Base-by-base conservation (phyloP, 1,284 basidiomycete species). In the Heterobasidion annosum region DNA sequence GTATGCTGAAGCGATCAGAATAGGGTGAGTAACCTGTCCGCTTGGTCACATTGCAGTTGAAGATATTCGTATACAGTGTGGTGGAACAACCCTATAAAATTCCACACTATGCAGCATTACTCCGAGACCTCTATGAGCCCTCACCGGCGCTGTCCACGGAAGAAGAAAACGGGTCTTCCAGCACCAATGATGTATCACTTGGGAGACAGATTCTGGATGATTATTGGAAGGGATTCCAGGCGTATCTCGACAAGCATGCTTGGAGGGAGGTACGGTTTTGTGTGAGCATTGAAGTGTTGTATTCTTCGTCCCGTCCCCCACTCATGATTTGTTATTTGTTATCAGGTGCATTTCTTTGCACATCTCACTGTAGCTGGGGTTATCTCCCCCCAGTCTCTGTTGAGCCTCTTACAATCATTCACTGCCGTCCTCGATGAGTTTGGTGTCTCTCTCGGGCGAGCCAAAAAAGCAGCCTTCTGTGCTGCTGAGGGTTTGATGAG, bases 21-120 rank as follows among this genome's bases (percentile, higher is more conserved):
- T 86, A 68, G 87, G 80, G 91, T 90, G 61, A 47, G 73, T 71
- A 34, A 48, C 45, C 25, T 18, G 32, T 34, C 33, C 9, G n/a
- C 13, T 16, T 40, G 8, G 46, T 48, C 48, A 35, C 55, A 15
- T 34, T 47, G 33, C 40, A 15, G 13, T 37, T 42, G 45, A 54
- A 55, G 48, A 60, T 34, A 62, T 53, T 25, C 47, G 12, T 13
- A 13, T 46, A 8, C 42, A 50, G 64, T 85, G 85, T 95, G 50
- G 91, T 87, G 0, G 91, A 97, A 69, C 85, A 95, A 63, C 93
- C 93, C 0, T 93, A 83, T 74, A 98, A 98, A 74, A 88, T 91
- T 49, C 87, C 91, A 0, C 89, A 86, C 66, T 93, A 93, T 69
- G 91, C 89, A 10, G 81, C 89, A 9, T 70, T 96, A n/a, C 76